Evolutionary conservation across 495 filamentous ascomycete genomes (phyloP).

Genomic region (Terfezia claveryi): DNA sequence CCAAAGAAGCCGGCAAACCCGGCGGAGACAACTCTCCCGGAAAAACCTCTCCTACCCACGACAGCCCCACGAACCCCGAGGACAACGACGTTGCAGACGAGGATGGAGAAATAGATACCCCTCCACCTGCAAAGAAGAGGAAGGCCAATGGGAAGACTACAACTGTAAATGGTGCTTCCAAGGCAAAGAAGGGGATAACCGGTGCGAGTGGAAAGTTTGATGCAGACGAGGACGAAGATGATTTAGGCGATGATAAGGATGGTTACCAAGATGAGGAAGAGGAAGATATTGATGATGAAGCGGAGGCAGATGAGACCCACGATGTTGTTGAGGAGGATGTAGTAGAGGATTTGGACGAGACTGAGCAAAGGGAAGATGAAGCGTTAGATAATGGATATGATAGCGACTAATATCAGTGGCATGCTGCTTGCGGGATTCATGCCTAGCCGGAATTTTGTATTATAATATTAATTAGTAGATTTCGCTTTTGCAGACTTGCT

Average conservation of each 20-base stretch:
- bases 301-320: slow-evolving; percentile 9
- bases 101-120: neutral
- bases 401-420: slow-evolving; percentile 6
- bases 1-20: slow-evolving; percentile 15
- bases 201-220: neutral
- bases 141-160: neutral
- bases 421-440: too few species aligned
- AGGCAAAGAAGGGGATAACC: neutral
- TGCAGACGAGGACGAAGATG: neutral
- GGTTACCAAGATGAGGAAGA: slow-evolving; percentile 6
- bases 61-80: neutral
- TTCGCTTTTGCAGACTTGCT: too few species aligned
- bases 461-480: too few species aligned
- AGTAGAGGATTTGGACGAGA: neutral
- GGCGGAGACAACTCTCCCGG: neutral
- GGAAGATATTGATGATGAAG: slow-evolving; percentile 8
- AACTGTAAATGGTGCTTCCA: neutral
- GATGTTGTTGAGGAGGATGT: slow-evolving; percentile 1
- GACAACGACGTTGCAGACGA: neutral
- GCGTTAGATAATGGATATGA: slow-evolving; percentile 14
- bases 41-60: neutral
- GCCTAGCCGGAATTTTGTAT: too few species aligned
- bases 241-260: neutral
- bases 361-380: slow-evolving; percentile 5
- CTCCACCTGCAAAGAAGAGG: neutral